phyloP scores from a whole-genome alignment of 2,329 filamentous ascomycete genomes.

The Elsinoe fawcettii region DNA sequence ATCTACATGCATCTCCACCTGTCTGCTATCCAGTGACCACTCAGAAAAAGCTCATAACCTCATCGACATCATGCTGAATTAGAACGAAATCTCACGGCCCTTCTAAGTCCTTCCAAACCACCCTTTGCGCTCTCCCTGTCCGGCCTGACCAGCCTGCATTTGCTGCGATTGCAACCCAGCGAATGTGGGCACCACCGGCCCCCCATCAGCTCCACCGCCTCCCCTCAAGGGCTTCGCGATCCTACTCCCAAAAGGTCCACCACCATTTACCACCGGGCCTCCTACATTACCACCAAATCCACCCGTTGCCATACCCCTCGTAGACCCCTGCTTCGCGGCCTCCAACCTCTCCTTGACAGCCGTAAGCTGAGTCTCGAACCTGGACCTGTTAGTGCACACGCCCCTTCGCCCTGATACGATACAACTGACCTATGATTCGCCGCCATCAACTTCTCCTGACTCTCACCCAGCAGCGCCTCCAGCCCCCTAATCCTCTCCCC shows the following conservation, averaged over 20 bases:
- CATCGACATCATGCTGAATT: background rate
- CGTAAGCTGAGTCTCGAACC: slow-evolving; percentile 93
- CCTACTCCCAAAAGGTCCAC: slow-evolving; percentile 59
- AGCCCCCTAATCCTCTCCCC: slow-evolving; percentile 96
- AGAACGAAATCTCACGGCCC: background rate
- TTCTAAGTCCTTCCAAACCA: slow-evolving; percentile 16
- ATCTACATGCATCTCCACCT: background rate
- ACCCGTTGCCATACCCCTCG: slow-evolving; percentile 59
- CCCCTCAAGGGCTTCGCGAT: slow-evolving; percentile 60
- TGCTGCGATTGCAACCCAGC: slow-evolving; percentile 46
- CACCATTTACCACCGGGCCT: slow-evolving; percentile 30
- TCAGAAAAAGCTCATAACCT: background rate
- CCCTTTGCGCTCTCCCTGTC: slow-evolving; percentile 15
- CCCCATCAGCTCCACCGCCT: slow-evolving; percentile 38
- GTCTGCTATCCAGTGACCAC: background rate
- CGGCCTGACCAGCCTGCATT: slow-evolving; percentile 27
- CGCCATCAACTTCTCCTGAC: slow-evolving; percentile 94
- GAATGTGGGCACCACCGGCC: slow-evolving; percentile 36
- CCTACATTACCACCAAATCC: slow-evolving; percentile 19
- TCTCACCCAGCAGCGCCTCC: slow-evolving; percentile 86
- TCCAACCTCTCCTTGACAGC: slow-evolving; percentile 97
- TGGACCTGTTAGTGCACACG: slow-evolving; percentile 34
- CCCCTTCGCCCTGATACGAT: background rate
- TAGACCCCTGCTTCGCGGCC: slow-evolving; percentile 85
- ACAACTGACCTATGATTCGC: slow-evolving; percentile 85